Conservation (phyloP, 352 stramenopile genomes). For the Pythium biforme region DNA sequence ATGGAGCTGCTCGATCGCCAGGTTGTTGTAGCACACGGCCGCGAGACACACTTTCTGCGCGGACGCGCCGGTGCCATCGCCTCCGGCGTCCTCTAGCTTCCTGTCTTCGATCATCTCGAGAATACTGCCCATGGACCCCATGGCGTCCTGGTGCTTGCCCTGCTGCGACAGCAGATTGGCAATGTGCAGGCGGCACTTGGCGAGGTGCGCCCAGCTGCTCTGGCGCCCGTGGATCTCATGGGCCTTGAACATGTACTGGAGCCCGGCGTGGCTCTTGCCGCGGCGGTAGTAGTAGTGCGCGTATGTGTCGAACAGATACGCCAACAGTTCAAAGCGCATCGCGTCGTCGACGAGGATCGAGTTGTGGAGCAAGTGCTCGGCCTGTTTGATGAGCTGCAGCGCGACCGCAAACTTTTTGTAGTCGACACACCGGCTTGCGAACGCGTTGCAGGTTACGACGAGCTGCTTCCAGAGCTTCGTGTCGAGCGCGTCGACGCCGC, state of each 20-base stretch:
- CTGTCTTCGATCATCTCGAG: slow-evolving; percentile 90
- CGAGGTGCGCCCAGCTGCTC: slow-evolving; percentile 79
- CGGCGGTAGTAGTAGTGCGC: slow-evolving; percentile 90
- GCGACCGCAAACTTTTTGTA: slow-evolving; percentile 73
- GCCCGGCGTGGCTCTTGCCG: slow-evolving; percentile 74
- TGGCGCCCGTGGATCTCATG: slow-evolving; percentile 79
- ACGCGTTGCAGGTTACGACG: slow-evolving; percentile 88
- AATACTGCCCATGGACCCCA: slow-evolving; percentile 78
- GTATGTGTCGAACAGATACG: slow-evolving; percentile 85
- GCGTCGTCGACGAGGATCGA: slow-evolving; percentile 54
- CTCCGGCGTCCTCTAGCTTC: slow-evolving; percentile 63
- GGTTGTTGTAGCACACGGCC: slow-evolving; percentile 91
- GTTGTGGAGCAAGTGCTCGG: slow-evolving; percentile 71
- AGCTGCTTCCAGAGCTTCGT: slow-evolving; percentile 89
- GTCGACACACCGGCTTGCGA: slow-evolving; percentile 83
- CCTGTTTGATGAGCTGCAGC: slow-evolving; percentile 85
- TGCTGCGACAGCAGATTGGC: slow-evolving; percentile 75
- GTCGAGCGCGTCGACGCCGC: slow-evolving; percentile 51
- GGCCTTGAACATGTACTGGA: slow-evolving; percentile 85
- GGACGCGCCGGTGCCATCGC: slow-evolving; percentile 33
- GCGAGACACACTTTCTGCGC: slow-evolving; percentile 90
- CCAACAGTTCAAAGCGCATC: slow-evolving; percentile 69
- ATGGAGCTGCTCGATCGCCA: slow-evolving; percentile 90
- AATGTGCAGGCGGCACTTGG: slow-evolving; percentile 89
- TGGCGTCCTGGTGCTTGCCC: slow-evolving; percentile 75